Evolutionary conservation across 2,329 filamentous ascomycete species (phyloP), one percentile per base, ranked within the genome.

Genomic region (Trichoderma atroviride): DNA sequence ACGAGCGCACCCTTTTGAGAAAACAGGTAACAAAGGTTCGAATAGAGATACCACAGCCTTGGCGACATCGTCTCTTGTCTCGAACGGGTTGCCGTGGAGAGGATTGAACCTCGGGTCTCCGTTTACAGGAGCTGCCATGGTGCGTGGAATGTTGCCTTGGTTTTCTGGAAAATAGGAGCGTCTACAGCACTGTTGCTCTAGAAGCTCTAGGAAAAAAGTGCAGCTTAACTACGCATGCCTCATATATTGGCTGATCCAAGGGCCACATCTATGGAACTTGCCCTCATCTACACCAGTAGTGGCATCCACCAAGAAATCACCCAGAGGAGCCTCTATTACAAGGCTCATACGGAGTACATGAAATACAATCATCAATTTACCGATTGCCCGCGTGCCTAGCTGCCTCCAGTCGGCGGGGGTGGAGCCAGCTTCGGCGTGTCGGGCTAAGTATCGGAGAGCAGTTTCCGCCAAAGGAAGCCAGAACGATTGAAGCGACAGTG

Each of bases 91-190:
- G 7, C 60, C 60, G 19, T 63, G 60, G 31, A 63, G 35, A 5
- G 60, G 60, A 33, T 63, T 63, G 27, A 63, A 63, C 40, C 60
- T 63, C 24, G 60, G 60, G 13, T 63, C 60, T 63, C 60, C 60
- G 1, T 50, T 24, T 24, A 24, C 47, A 55, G 24, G n/a, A 31
- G 60, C 47, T 50, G 60, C 11, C 35, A 50, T 50, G 35, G 29
- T 63, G 13, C 2, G 4, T 43, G 33, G 40, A 50, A 50, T 24
- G 9, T 24, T 24, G n/a, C 1, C 11, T 50, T 22, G 3, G 1
- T 24, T 50, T 5, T 11, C 43, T 22, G 4, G 3, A 13, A 13
- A 11, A 2, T 13, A 13, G 10, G n/a, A 24, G n/a, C 10, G n/a
- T 22, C 47, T 50, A 24, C 47, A 11, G n/a, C 47, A 13, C n/a